Conservation (phyloP, 495 filamentous ascomycete species). For the Achaetomiella virescens region DNA sequence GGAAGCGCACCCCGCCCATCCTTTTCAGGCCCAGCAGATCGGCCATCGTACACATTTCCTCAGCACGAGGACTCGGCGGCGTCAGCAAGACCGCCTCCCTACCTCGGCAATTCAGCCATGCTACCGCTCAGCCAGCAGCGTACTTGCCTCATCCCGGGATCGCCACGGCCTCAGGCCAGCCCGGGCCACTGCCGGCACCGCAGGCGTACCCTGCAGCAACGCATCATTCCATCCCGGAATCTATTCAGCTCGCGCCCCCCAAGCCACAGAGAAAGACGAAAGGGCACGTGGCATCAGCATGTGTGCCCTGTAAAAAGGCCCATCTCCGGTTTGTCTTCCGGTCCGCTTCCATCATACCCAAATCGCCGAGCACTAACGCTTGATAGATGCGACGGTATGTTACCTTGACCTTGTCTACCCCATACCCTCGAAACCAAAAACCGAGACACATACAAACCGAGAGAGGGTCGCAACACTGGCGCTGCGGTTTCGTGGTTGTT, state of each 20-base stretch:
- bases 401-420: slow-evolving; percentile 19
- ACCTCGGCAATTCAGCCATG: slow-evolving; percentile 30
- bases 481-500: slow-evolving; percentile 22
- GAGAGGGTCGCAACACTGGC: slow-evolving; percentile 17
- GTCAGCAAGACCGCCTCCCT: slow-evolving; percentile 28
- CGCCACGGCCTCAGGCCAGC: slow-evolving; percentile 7
- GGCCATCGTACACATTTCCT: slow-evolving; percentile 34
- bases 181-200: slow-evolving; percentile 25
- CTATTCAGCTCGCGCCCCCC: slow-evolving; percentile 39
- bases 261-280: slow-evolving; percentile 80
- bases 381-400: slow-evolving; percentile 48
- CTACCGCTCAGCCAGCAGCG: slow-evolving; percentile 23
- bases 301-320: slow-evolving; percentile 94
- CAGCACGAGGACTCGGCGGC: slow-evolving; percentile 33
- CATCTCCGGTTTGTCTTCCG: slow-evolving; percentile 58
- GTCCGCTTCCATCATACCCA: not conserved
- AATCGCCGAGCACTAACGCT: slow-evolving; percentile 15
- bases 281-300: slow-evolving; percentile 93
- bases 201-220: slow-evolving; percentile 30
- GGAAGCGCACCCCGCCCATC: slow-evolving; percentile 34
- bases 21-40: slow-evolving; percentile 34
- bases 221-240: slow-evolving; percentile 31
- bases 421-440: slow-evolving; percentile 10
- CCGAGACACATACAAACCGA: slow-evolving; percentile 18
- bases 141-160: slow-evolving; percentile 32